A percentile compares a stretch with the other conserved stretches of the same genome.
Conservation (phyloP, 306 rosid genomes). For the Mucuna pruriens region DNA sequence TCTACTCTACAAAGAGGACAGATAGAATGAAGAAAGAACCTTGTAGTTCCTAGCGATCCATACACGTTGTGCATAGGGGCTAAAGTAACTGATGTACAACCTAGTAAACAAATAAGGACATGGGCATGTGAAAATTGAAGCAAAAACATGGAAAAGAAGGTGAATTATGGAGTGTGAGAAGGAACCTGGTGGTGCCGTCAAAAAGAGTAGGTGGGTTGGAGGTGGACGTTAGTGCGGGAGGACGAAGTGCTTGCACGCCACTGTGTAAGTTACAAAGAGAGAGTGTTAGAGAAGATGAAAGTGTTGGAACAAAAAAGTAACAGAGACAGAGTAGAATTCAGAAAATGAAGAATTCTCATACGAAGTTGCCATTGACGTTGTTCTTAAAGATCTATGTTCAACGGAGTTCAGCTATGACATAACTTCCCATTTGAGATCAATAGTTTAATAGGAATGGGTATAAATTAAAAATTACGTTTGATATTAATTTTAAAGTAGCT, state of each 20-base stretch:
- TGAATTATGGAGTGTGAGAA: background rate
- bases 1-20: background rate
- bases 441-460: too few species aligned
- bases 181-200: conserved; percentile 86
- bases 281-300: background rate
- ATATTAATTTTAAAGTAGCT: too few species aligned
- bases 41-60: conserved; percentile 87
- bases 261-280: conserved; percentile 27
- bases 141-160: background rate
- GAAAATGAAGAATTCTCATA: background rate
- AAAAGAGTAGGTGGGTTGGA: conserved; percentile 75
- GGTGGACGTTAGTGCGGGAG: conserved; percentile 59
- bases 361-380: conserved; percentile 40
- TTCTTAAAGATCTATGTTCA: background rate
- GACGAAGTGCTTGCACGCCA: conserved; percentile 40
- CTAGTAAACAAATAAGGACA: conserved; percentile 43
- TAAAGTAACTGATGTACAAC: conserved; percentile 55
- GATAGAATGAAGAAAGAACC: conserved; percentile 48
- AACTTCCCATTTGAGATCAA: background rate
- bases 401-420: background rate
- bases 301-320: background rate
- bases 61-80: conserved; percentile 86
- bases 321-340: background rate
- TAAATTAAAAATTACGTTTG: too few species aligned
- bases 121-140: background rate